These are phyloP conservation scores for Protostelium mycophagum DNA, from an alignment of 78 protist genomes.

Conservation along the genomic window DNA sequence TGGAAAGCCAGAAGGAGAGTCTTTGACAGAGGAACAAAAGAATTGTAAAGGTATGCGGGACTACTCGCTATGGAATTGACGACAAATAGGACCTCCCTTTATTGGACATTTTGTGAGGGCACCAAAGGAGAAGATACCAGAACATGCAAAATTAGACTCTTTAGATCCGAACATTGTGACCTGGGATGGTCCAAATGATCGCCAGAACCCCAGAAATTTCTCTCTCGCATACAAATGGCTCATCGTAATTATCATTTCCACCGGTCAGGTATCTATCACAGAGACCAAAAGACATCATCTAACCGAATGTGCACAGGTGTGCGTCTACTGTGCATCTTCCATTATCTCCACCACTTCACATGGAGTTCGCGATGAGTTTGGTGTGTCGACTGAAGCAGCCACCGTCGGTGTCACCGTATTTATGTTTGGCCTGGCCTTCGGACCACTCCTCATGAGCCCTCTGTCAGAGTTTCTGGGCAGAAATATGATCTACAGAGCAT, in stretches of 20 bases:
- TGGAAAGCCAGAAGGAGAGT: not conserved
- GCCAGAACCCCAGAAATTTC: not conserved
- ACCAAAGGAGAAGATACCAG: not conserved
- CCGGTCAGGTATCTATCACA: not conserved
- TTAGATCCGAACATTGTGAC: not conserved
- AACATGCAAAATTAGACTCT: not conserved
- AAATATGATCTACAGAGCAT: not conserved
- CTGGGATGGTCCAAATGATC: not conserved
- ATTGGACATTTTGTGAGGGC: not conserved
- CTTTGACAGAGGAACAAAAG: not conserved
- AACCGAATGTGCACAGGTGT: not conserved
- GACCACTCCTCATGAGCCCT: not conserved
- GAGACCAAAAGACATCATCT: not conserved
- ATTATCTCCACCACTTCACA: not conserved
- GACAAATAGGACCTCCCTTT: not conserved
- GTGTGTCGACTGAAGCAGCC: not conserved
- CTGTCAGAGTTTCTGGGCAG: not conserved
- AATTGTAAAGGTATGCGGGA: not conserved
- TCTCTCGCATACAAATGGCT: not conserved
- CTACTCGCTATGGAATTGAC: not conserved
- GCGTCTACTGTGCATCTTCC: conserved; percentile 2
- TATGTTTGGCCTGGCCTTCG: not conserved
- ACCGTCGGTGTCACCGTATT: not conserved
- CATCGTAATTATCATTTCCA: not conserved
- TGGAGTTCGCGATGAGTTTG: not conserved